Base-by-base conservation (phyloP, 176 grass and related monocot species). In the Aegilops longissima region DNA sequence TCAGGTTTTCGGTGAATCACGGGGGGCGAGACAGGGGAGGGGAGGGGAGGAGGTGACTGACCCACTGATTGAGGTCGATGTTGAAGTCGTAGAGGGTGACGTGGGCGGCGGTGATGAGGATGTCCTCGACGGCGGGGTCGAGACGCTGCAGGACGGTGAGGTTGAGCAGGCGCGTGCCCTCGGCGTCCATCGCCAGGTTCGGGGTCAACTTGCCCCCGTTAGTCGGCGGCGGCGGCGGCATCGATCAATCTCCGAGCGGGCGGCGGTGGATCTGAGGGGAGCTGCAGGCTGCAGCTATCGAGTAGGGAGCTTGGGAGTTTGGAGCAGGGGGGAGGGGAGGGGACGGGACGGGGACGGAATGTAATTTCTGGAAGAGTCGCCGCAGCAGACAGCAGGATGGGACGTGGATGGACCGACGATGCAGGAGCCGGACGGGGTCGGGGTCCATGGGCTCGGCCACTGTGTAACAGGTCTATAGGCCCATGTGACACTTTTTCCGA, bases 21-120 rank as follows among this genome's bases (percentile, higher is more conserved):
- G 14, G 8, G 30, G 1, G 9, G 29, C 16, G 62, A 20, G 24
- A 5, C 27, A 3, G 18, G 23, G 24, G 24, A 4, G 11, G 31
- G 39, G 11, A 1, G 2, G 51, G 51, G 51, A 1, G 51, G 66
- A 5, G n/a, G 66, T 13, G 9, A 38, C 80, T 79, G 56, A 97
- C 95, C 95, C 95, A 97, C 81, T 97, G 89, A 77, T 93, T 97
- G 79, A 95, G 93, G 71, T 97, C 95, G 79, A 93, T 93, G 80
- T 95, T 97, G 95, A 97, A 93, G 83, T 93, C 95, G 80, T 97
- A 97, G 66, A 97, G 87, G 30, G 95, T 95, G 71, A 97, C 95
- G 80, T 97, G 93, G 3, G 89, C 87, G 71, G 95, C 95, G 76
- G 93, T 97, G 78, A 97, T 93, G 56, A 97, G 95, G 87, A 97